Base-by-base conservation (phyloP, 2,329 filamentous ascomycete species). In the Calonectria leucothoes region DNA sequence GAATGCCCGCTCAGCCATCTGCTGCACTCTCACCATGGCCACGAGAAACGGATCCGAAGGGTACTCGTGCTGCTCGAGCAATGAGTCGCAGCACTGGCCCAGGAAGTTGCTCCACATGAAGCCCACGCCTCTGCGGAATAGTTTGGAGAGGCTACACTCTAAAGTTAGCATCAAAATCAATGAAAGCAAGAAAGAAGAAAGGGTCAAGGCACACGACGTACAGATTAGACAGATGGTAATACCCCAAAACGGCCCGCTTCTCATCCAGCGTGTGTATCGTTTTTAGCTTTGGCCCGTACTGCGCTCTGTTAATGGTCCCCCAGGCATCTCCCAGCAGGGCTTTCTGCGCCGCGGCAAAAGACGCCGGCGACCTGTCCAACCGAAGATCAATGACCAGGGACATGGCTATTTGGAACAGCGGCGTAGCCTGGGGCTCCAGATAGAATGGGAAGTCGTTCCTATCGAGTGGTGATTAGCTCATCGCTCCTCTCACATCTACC, bases 381-480 rank as follows among this genome's bases (percentile, higher is more conserved):
- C 82, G 82, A 2, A 87, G 80, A 15, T 88, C 85, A 5, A 83
- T 73, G 1, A 86, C 81, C 1, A 88, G 71, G 0, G 83, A 83
- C 0, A 82, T 74, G 3, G 85, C 84, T 17, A 88, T 75, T 14
- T 87, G 86, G 0, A 87, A 45, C 0, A 87, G 71, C 0, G 81
- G 83, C 5, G 85, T 87, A 3, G 81, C 82, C 20, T 83, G 82
- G 3, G 79, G 77, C 0, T 86, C 84, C 14, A 84, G 72, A 52
- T 85, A 85, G 51, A 83, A 83, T 59, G 85, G 83, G 45, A 84
- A 82, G 63, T 87, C 85, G 37, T 82, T 83, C 84, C 85, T 87
- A n/a, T 3, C 6, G 68, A 3, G 14, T 1, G 4, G 4, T 27
- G 15, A 25, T 68, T 17, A 69, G 6, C 11, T 8, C 4, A 11